A percentile compares a stretch with the other conserved stretches of the same genome.
Evolutionary conservation across 495 filamentous ascomycete genomes (phyloP).

Genomic region (Penicillium longicatenatum): DNA sequence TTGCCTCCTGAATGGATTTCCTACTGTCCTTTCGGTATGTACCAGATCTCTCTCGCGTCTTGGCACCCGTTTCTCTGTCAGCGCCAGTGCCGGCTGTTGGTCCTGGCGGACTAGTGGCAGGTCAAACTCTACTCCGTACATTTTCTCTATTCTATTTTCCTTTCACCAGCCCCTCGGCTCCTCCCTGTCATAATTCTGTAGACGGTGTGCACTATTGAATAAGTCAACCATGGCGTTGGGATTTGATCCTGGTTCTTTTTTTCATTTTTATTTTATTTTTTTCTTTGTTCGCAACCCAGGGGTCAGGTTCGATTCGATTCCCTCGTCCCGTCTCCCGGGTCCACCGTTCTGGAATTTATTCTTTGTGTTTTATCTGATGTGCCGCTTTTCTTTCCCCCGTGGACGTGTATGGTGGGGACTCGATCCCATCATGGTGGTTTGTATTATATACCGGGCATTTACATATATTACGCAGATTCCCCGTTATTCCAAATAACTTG

Average conservation of each 20-base stretch:
- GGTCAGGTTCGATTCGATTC: neutral
- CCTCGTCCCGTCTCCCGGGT: constrained; percentile 8
- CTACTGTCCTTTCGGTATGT: neutral
- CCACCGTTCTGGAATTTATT: neutral
- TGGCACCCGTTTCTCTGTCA: neutral
- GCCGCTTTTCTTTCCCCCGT: neutral
- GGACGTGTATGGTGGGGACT: neutral
- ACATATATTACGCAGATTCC: neutral
- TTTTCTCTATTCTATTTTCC: too few relatives aligned
- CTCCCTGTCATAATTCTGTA: too few relatives aligned
- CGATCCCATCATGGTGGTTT: neutral
- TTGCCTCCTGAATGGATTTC: neutral
- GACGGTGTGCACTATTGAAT: constrained; percentile 1
- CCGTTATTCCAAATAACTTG: constrained; percentile 3
- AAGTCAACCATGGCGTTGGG: neutral
- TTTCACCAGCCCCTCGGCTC: too few relatives aligned
- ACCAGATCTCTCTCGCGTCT: neutral
- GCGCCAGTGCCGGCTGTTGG: constrained; percentile 16
- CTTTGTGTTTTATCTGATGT: constrained; percentile 4
- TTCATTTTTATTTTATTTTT: too few relatives aligned
- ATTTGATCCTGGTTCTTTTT: neutral
- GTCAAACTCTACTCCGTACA: too few relatives aligned
- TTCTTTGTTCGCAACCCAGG: neutral
- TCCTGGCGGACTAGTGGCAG: constrained; percentile 15
- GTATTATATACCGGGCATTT: constrained; percentile 1